Evolutionary conservation across 148 eudicot species (phyloP), one percentile per base, ranked within the genome.

Genomic region (Chenopodium album): DNA sequence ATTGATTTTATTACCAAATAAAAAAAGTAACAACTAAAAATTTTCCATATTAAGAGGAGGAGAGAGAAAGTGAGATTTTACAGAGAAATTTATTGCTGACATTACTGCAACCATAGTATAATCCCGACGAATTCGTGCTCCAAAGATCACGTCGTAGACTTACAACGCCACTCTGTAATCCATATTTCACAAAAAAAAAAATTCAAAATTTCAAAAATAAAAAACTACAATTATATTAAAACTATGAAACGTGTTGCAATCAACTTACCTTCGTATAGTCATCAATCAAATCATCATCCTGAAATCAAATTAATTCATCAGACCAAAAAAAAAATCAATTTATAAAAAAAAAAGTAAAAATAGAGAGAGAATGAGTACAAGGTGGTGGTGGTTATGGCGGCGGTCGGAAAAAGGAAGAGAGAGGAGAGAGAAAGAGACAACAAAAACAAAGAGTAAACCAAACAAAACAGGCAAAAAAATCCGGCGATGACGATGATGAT

Each of bases 31-130:
- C 44, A 6, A 41, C 44, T 41, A 41, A 14, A 31, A 2, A 12
- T 2, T 66, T 66, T 12, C 2, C 11, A n/a, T 66, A 7, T 12
- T n/a, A 12, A 66, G 10, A 64, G 1, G 23, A 31, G 47, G 28
- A 85, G 37, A 71, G 41, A 75, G 22, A 66, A 29, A 54, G 77
- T 50, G 54, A 13, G 29, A 2, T 78, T 67, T 88, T 80, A 95
- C 96, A 52, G 79, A 78, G 79, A 78, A 93, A 92, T 2, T 83
- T 68, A 65, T 67, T 56, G 87, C 87, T 88, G 70, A 92, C 85
- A 77, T 89, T 89, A 77, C 97, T 91, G 88, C 98, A 95, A 78
- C 94, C 94, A 66, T 85, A 71, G 76, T 84, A 95, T 71, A 79
- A 82, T 65, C 87, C 86, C 34, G 97, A 90, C 76, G 88, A 87